Evolutionary conservation across 257 asterid species (phyloP), one percentile per base, ranked within the genome.

Genomic region (Fraxinus quadrangulata): DNA sequence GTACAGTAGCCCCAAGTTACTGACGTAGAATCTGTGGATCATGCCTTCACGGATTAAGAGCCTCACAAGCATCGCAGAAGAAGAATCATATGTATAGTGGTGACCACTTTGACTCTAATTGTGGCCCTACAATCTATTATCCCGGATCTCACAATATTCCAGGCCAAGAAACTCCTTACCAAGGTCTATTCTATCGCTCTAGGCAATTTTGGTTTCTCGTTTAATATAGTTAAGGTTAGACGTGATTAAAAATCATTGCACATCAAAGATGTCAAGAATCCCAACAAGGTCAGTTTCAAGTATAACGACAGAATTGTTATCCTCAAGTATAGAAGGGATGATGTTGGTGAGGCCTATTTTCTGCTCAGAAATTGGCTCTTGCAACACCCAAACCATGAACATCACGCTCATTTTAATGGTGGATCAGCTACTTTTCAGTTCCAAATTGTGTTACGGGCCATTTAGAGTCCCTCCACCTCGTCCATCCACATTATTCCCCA

Each of bases 91-190:
- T 91, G 94, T 54, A 73, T 88, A 39, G 79, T 70, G 37, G 79
- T 82, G n/a, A 75, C 82, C 33, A 84, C 85, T 24, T 40, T 36
- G 2, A 12, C 86, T 0, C 63, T 90, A n/a, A 49, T 26, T 23
- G 51, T 92, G 4, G 90, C 85, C 1, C 65, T 92, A 51, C 75
- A 92, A 26, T 13, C 88, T 78, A 88, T 90, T 11, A 80, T 92
- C 7, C 86, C 90, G 3, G 97, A 84, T 8, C 89, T 94, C 80
- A 94, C 97, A 7, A 90, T 92, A 23, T 88, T 94, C 91, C 92
- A 94, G 81, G 80, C 92, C 75, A 90, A 87, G 75, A 86, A 84
- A 3, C 94, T 97, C 17, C 45, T 71, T 10, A 88, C 82, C 81
- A 67, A 85, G 81, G 87, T 94, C 34, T 68, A 86, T 5, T 80